Evolutionary conservation across 306 rosid genomes (phyloP).

Genomic region (Acacia acuminata): DNA sequence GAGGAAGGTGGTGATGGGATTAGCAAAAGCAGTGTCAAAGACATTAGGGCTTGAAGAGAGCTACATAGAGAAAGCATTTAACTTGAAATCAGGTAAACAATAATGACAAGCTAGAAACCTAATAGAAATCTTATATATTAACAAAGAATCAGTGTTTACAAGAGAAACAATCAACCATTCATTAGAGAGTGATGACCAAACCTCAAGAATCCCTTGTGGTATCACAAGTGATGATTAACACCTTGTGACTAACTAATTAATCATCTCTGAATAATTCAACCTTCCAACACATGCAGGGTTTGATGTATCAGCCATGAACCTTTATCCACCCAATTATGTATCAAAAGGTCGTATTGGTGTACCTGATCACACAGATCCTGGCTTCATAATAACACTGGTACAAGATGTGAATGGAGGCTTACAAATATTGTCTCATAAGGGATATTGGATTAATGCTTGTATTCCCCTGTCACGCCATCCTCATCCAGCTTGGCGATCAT

Average conservation of each 20-base stretch:
- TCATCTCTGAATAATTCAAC: not conserved
- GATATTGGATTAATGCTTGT: conserved; percentile 47
- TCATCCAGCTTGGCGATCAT: conserved; percentile 60
- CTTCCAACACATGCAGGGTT: conserved; percentile 26
- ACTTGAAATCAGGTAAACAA: too few species aligned
- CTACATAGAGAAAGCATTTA: too few species aligned
- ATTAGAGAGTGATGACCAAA: not conserved
- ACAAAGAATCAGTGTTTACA: too few species aligned
- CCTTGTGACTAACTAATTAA: too few species aligned
- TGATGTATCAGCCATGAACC: conserved; percentile 54
- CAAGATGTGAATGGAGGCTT: conserved; percentile 62
- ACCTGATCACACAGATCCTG: conserved; percentile 60
- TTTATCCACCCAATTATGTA: conserved; percentile 47
- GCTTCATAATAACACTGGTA: conserved; percentile 47
- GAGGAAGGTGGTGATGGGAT: too few species aligned
- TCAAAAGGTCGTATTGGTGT: conserved; percentile 42
- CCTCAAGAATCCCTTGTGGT: too few species aligned
- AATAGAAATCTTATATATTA: too few species aligned
- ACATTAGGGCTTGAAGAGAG: too few species aligned
- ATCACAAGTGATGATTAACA: too few species aligned
- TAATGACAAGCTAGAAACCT: too few species aligned
- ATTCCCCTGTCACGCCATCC: conserved; percentile 57
- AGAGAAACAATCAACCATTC: not conserved
- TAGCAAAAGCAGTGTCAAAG: too few species aligned
- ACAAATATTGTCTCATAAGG: conserved; percentile 51